phyloP scores from a whole-genome alignment of 2,329 filamentous ascomycete species.

The Aspergillus novofumigatus region DNA sequence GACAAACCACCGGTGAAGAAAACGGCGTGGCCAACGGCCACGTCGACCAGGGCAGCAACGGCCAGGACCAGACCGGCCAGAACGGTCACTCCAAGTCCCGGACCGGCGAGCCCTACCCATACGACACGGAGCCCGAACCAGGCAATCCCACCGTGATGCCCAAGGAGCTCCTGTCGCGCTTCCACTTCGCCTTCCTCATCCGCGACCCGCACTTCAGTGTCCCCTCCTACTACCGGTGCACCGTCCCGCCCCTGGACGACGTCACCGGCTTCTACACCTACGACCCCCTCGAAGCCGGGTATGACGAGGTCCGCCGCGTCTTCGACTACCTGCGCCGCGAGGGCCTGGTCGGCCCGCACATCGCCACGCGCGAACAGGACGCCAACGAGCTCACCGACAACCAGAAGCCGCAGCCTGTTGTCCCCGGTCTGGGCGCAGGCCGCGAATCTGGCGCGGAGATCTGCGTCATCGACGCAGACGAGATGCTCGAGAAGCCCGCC shows the following conservation, averaged over 20 bases:
- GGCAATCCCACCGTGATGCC: conserved; percentile 85
- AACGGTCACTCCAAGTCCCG: conserved; percentile 25
- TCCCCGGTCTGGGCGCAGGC: conserved; percentile 17
- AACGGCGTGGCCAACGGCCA: conserved; percentile 22
- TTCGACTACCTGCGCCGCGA: conserved; percentile 77
- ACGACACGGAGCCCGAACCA: conserved; percentile 56
- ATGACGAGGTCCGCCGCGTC: conserved; percentile 76
- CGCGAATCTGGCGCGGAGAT: conserved; percentile 53
- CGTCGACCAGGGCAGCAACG: conserved; percentile 4
- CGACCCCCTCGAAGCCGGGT: conserved; percentile 83
- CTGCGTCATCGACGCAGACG: conserved; percentile 89
- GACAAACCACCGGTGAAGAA: conserved; percentile 15
- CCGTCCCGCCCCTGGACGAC: conserved; percentile 75
- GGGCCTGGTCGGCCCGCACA: conserved; percentile 65
- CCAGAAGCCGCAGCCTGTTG: conserved; percentile 17
- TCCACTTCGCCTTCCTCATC: conserved; percentile 96
- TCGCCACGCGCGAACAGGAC: conserved; percentile 45
- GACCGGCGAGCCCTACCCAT: conserved; percentile 52
- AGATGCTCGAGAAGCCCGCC: conserved; percentile 80
- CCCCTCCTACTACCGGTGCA: conserved; percentile 92
- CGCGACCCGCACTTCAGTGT: conserved; percentile 89
- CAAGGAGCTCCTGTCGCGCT: conserved; percentile 65
- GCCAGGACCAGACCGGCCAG: conserved; percentile 2
- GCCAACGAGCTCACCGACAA: conserved; percentile 28
- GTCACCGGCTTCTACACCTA: conserved; percentile 84